These are phyloP conservation scores for Hippophae gyantsensis DNA, from an alignment of 306 rosid genomes.

Conservation along the genomic window DNA sequence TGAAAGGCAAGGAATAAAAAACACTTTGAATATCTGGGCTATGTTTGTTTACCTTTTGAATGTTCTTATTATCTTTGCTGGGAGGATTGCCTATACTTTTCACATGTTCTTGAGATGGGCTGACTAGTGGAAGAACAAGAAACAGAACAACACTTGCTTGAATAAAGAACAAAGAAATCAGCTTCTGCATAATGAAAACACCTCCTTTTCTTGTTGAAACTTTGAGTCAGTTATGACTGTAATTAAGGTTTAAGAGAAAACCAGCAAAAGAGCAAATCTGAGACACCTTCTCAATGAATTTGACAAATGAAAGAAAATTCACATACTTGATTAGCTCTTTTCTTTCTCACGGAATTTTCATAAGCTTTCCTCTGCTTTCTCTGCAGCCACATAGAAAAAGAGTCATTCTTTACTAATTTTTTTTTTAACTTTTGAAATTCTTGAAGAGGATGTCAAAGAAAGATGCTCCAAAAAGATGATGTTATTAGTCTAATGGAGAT, in stretches of 20 bases:
- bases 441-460: slow-evolving; percentile 4
- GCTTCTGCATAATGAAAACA: slow-evolving; percentile 17
- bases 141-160: slow-evolving; percentile 29
- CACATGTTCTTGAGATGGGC: slow-evolving; percentile 38
- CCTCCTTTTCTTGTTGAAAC: no score
- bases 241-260: no score
- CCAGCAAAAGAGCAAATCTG: no score
- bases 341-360: neutral
- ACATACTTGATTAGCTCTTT: neutral
- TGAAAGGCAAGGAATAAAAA: neutral
- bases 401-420: neutral
- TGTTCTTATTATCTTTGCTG: slow-evolving; percentile 17
- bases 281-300: no score
- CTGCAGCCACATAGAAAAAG: slow-evolving; percentile 1
- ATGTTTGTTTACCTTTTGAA: slow-evolving; percentile 31
- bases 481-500: slow-evolving; percentile 12
- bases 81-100: slow-evolving; percentile 18
- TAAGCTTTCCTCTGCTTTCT: neutral
- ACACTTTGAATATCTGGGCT: neutral
- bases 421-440: neutral
- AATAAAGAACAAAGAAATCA: slow-evolving; percentile 29
- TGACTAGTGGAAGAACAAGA: slow-evolving; percentile 24
- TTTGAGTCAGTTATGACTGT: no score
- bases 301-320: neutral
- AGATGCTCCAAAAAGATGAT: neutral